Evolutionary conservation across 768 basidiomycete species (phyloP), one percentile per base, ranked within the genome.

Genomic region (Lentinus tigrinus): DNA sequence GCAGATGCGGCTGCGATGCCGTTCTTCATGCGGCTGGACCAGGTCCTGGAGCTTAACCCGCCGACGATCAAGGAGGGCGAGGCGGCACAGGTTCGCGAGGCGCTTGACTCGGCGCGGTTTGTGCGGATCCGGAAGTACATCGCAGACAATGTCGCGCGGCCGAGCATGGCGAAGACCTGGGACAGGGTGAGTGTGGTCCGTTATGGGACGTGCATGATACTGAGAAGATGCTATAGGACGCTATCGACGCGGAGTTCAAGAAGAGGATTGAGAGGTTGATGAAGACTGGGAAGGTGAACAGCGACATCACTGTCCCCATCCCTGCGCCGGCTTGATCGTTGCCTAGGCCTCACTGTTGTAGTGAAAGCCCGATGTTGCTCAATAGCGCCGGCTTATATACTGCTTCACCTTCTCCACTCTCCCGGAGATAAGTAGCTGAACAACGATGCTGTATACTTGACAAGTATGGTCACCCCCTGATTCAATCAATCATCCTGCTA

Each of bases 1-100:
- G 87, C 86, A 4, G 88, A 89, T 61, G 79, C 81, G 3, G 80
- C 83, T 0, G 63, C 87, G 19, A 72, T 78, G 1, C 85, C 88
- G 1, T 83, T 87, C 75, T 61, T 87, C 16, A 82, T 77, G n/a
- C 75, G 86, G 13, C 58, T 80, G n/a, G 17, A 21, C 17, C 3
- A 16, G 4, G 3, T 43, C 6, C 17, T 43, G 2, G 26, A 16
- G 10, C 42, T 54, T 4, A 36, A 27, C 1, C 27, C 42, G 21
- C 37, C 23, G 19, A 36, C 19, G 42, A 19, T 28, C 11, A 39
- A 52, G n/a, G 52, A 21, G 8, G 42, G 27, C 10, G 5, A 13
- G 42, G 31, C 19, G 3, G 13, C n/a, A 21, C 6, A 36, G 42
- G 52, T 21, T 9, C 17, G 31, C 3, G 55, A 43, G 39, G 40